Evolutionary conservation across 2,329 filamentous ascomycete species (phyloP), one percentile per base, ranked within the genome.

Genomic region (Apiospora malaysiana): DNA sequence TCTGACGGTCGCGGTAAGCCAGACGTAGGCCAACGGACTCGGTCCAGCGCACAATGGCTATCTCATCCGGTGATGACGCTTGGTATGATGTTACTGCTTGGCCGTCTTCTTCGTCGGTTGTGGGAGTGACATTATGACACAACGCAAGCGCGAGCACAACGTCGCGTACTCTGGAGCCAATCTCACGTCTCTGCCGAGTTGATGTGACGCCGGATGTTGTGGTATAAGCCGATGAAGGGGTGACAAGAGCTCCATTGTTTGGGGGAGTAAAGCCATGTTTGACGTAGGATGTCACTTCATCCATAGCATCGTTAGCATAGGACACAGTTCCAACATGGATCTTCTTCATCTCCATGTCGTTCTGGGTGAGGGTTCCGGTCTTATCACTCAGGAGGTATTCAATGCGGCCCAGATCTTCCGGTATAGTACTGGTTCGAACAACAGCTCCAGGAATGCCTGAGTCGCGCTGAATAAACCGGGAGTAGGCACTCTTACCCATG

Each of bases 271-370:
- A 97, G 7, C 92, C 93, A 80, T 98, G 95, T 73, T 88, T 91
- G 68, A 99, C 89, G 79, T 97, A 98, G 0, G 93, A 89, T 16
- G 90, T 85, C 16, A 99, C 96, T 83, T 99, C 97, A 76, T 98
- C 96, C 96, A 99, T 99, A 12, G 96, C 95, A 79, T 99, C 96
- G 76, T 97, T 97, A 45, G 95, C 96, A 78, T 99, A 99, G 1
- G 95, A 98, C 1, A 98, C 96, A 12, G 96, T 99, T 12, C 97
- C 96, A 69, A 99, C 94, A 78, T 99, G 97, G 7, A 99, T 95
- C 82, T 99, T 99, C 80, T 97, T 97, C 88, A 99, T 92, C 78
- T 98, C 95, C 95, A 98, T 98, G 78, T 97, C 94, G 78, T 99
- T 99, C 76, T 98, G 94, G 0, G 96, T 99, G 72, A 99, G 82